phyloP scores from a whole-genome alignment of 495 filamentous ascomycete genomes.

The Penicillium salamii region DNA sequence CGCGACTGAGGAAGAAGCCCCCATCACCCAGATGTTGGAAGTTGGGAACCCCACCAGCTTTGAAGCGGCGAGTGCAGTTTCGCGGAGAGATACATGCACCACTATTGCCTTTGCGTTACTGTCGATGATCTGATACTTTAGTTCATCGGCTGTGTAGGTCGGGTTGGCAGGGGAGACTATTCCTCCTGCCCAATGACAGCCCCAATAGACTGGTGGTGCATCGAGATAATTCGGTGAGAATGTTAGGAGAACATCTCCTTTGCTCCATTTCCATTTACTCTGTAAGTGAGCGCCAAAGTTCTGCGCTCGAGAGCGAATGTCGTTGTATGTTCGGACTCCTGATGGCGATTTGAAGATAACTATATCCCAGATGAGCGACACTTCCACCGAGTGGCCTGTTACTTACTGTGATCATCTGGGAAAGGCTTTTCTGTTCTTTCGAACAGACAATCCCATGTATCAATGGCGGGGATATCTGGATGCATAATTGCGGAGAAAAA shows the following conservation, averaged over 20 bases:
- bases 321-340: background rate
- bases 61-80: conserved; percentile 58
- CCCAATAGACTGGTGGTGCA: conserved; percentile 62
- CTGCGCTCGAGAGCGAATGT: background rate
- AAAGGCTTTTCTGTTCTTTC: background rate
- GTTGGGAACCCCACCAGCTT: conserved; percentile 57
- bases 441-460: conserved; percentile 1
- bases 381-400: background rate
- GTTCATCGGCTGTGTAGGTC: conserved; percentile 70
- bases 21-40: background rate
- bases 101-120: too few relatives aligned
- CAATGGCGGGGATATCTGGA: background rate
- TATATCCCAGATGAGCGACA: background rate
- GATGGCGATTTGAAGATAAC: background rate
- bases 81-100: conserved; percentile 52
- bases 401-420: background rate
- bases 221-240: conserved; percentile 69
- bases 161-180: conserved; percentile 77
- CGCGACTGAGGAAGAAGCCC: too few relatives aligned
- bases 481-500: background rate
- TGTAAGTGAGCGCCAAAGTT: background rate
- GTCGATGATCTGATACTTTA: conserved; percentile 60
- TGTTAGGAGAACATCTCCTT: conserved; percentile 48
- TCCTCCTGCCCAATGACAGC: conserved; percentile 76
- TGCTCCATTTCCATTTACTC: conserved; percentile 44